Percentiles rank a stretch among this genome's conserved stretches.
phyloP scores from a whole-genome alignment of 176 grass and related monocot species.

The Hsuehochloa calcarea region DNA sequence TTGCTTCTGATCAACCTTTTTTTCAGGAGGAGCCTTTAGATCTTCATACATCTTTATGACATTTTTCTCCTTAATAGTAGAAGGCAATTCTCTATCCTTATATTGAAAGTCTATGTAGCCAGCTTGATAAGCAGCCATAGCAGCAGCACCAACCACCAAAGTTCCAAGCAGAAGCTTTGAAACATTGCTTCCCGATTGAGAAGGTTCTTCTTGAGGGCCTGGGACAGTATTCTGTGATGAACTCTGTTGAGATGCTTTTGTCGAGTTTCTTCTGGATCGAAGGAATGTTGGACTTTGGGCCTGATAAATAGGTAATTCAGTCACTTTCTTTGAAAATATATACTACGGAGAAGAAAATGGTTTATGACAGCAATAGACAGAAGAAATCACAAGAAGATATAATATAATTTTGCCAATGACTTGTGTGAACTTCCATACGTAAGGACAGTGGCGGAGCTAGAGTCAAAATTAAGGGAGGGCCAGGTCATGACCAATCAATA shows the following conservation, averaged over 20 bases:
- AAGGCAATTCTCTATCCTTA: constrained; percentile 46
- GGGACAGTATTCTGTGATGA: constrained; percentile 48
- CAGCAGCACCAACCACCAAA: constrained; percentile 59
- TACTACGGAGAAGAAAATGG: neutral
- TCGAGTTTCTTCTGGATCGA: constrained; percentile 61
- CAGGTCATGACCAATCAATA: no score
- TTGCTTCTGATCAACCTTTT: constrained; percentile 38
- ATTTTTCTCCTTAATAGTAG: constrained; percentile 28
- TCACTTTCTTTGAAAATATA: neutral
- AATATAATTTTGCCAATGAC: neutral
- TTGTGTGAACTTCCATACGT: neutral
- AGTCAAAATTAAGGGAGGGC: no score
- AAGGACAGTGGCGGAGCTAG: neutral
- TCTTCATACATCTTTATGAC: constrained; percentile 39
- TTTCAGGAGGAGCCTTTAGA: constrained; percentile 47
- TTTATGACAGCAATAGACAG: constrained; percentile 13
- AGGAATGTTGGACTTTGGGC: constrained; percentile 50
- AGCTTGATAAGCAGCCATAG: constrained; percentile 63
- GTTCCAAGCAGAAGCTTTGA: constrained; percentile 69
- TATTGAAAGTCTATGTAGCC: constrained; percentile 61
- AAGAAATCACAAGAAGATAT: neutral
- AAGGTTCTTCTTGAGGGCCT: constrained; percentile 43
- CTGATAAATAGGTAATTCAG: constrained; percentile 2
- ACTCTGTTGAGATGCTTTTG: constrained; percentile 59
- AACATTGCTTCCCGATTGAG: constrained; percentile 53